phyloP scores from a whole-genome alignment of 2,329 filamentous ascomycete genomes.

The Hymenoscyphus scutula region DNA sequence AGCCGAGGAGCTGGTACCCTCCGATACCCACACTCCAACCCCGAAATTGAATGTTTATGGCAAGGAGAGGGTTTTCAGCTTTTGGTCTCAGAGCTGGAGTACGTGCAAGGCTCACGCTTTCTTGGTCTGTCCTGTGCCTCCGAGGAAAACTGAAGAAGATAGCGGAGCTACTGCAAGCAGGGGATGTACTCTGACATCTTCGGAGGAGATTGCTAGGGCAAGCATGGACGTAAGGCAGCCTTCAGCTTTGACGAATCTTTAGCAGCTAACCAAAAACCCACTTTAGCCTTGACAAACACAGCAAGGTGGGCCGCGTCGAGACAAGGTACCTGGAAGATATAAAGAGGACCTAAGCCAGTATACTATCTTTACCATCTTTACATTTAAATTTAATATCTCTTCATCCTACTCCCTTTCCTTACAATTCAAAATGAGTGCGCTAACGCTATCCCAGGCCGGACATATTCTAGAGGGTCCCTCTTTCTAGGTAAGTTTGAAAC shows the following conservation, averaged over 20 bases:
- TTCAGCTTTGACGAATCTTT: not conserved
- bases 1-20: not conserved
- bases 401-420: not conserved
- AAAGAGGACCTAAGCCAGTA: not conserved
- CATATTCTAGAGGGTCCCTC: not conserved
- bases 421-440: conserved; percentile 1
- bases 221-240: not conserved
- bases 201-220: not conserved
- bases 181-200: not conserved
- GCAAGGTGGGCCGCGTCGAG: not conserved
- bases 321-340: too few relatives aligned
- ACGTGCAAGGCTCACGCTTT: not conserved
- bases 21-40: not conserved
- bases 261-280: not conserved
- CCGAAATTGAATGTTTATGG: not conserved
- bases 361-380: conserved; percentile 1
- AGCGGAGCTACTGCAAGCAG: not conserved
- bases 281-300: conserved; percentile 1
- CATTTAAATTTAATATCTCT: not conserved
- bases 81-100: not conserved
- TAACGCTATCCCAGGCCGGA: not conserved
- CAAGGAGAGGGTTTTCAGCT: not conserved
- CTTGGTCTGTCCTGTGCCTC: not conserved
- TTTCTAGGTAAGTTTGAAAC: conserved; percentile 8
- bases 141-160: conserved; percentile 1